A percentile compares a stretch with the other conserved stretches of the same genome.
These are phyloP conservation scores for Wickerhamomyces strasburgensis DNA, from an alignment of 805 yeast genomes.

Conservation along the genomic window DNA sequence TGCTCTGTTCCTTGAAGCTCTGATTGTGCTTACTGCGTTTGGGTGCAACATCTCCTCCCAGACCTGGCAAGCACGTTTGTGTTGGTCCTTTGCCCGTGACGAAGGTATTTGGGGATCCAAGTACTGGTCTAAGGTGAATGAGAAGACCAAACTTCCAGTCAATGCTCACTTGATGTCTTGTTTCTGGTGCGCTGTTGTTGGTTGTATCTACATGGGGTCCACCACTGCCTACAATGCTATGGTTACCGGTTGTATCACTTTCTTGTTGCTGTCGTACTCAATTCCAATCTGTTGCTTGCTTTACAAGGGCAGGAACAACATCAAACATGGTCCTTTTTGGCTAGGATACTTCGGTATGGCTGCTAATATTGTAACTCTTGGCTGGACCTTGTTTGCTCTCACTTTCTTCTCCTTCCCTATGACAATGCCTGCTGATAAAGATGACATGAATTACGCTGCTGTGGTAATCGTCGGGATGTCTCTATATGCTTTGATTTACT, in stretches of 20 bases:
- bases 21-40: slow-evolving; percentile 48
- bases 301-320: slow-evolving; percentile 44
- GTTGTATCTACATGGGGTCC: slow-evolving; percentile 61
- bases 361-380: slow-evolving; percentile 44
- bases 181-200: slow-evolving; percentile 47
- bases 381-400: slow-evolving; percentile 55
- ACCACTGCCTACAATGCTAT: slow-evolving; percentile 64
- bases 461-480: slow-evolving; percentile 49
- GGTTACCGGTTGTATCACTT: slow-evolving; percentile 55
- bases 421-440: slow-evolving; percentile 53
- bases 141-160: slow-evolving; percentile 48
- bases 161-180: slow-evolving; percentile 55
- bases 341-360: slow-evolving; percentile 48
- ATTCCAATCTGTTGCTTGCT: slow-evolving; percentile 49
- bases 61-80: slow-evolving; percentile 63
- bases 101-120: slow-evolving; percentile 53
- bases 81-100: slow-evolving; percentile 68
- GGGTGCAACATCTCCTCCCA: slow-evolving; percentile 58
- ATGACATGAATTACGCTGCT: slow-evolving; percentile 63
- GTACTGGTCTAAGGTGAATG: slow-evolving; percentile 44
- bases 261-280: slow-evolving; percentile 51
- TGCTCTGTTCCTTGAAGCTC: slow-evolving; percentile 45
- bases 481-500: slow-evolving; percentile 42
- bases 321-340: slow-evolving; percentile 66
- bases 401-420: slow-evolving; percentile 65